Conservation (phyloP, 108 stramenopile genomes). For the Aureococcus anophagefferens region DNA sequence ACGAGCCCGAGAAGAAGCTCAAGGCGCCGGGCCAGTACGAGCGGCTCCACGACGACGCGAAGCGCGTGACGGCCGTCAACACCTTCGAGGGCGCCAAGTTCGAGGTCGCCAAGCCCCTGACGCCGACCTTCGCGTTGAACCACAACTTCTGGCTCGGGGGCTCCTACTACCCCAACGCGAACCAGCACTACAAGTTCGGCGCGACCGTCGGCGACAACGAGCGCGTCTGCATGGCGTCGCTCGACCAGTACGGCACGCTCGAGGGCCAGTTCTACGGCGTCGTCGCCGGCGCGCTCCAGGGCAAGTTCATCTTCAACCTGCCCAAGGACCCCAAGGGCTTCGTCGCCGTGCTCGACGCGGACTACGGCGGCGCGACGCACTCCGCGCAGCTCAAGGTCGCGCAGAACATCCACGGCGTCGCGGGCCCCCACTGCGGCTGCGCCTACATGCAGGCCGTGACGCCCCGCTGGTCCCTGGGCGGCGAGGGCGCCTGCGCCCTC, state of each 20-base stretch:
- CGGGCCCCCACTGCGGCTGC: neutral
- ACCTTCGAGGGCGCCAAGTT: neutral
- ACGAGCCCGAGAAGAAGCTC: too few species aligned
- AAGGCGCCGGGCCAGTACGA: neutral
- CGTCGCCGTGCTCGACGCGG: neutral
- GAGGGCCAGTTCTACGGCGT: neutral
- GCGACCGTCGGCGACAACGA: neutral
- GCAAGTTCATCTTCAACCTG: neutral
- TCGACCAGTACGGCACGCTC: neutral
- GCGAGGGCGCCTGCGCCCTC: neutral
- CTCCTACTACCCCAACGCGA: neutral
- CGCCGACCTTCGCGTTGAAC: neutral
- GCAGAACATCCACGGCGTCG: neutral
- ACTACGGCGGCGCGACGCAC: neutral
- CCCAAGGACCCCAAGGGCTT: neutral
- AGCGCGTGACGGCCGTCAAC: neutral
- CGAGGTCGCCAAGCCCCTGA: neutral
- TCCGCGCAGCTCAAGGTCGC: neutral
- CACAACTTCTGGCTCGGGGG: neutral
- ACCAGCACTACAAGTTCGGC: neutral
- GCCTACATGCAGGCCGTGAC: neutral
- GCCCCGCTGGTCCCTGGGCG: neutral
- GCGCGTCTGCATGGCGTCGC: neutral
- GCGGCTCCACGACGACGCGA: neutral
- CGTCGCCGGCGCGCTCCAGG: neutral